Evolutionary conservation across 1,284 basidiomycete genomes (phyloP).

Genomic region (Gastroboletus turbinatus): DNA sequence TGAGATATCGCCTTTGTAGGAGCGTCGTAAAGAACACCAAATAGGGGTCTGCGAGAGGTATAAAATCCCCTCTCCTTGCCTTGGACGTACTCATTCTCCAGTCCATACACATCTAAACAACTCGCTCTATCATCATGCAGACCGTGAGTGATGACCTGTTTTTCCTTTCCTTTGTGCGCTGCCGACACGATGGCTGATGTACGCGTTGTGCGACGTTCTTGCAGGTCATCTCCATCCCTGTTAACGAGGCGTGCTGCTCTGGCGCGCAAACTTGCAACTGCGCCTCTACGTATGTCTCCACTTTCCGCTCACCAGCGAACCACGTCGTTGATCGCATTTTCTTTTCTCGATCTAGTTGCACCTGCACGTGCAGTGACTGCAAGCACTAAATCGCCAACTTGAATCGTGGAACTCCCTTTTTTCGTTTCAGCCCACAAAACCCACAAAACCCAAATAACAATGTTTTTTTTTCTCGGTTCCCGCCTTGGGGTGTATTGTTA

Average conservation of each 20-base stretch:
- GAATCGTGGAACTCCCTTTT: not conserved
- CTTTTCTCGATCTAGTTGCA: slow-evolving; percentile 10
- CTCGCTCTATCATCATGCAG: slow-evolving; percentile 18
- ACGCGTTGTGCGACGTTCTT: not conserved
- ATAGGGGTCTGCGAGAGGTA: slow-evolving; percentile 4
- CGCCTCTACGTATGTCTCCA: slow-evolving; percentile 5
- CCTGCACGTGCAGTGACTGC: slow-evolving; percentile 22
- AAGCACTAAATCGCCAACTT: slow-evolving; percentile 18
- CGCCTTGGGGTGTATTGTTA: not conserved
- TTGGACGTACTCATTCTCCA: not conserved
- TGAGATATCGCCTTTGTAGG: not conserved
- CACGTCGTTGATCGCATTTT: not conserved
- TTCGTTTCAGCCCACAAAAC: not conserved
- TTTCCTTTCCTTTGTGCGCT: not conserved
- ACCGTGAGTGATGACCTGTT: slow-evolving; percentile 10
- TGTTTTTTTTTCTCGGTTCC: not conserved
- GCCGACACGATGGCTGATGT: not conserved
- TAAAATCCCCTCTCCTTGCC: not conserved
- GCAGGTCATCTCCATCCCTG: slow-evolving; percentile 21
- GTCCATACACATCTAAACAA: slow-evolving; percentile 1
- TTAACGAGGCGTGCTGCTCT: slow-evolving; percentile 28
- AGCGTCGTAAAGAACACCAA: slow-evolving; percentile 11
- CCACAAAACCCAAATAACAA: not conserved
- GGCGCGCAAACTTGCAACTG: slow-evolving; percentile 11
- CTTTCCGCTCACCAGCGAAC: not conserved